Evolutionary conservation across 352 stramenopile genomes (phyloP).

Genomic region (Phytophthora litchii): DNA sequence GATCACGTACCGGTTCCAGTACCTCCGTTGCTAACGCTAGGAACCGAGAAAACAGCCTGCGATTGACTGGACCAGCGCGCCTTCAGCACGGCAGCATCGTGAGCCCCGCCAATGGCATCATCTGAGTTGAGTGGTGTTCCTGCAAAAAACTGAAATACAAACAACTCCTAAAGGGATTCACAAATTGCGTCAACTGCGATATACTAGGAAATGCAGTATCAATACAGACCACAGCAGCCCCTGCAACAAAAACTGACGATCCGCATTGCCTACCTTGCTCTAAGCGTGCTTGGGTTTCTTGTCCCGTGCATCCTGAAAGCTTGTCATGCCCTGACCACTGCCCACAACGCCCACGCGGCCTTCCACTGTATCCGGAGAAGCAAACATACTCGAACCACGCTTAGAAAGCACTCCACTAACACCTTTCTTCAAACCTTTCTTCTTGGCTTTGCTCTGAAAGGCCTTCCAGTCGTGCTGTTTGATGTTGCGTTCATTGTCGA

Average conservation of each 20-base stretch:
- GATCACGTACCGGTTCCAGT: conserved; percentile 24
- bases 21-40: conserved; percentile 17
- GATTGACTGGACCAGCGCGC: conserved; percentile 22
- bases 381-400: conserved; percentile 90
- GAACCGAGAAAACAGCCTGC: conserved; percentile 32
- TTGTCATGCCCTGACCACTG: conserved; percentile 89
- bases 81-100: conserved; percentile 30
- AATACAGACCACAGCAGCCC: conserved; percentile 18
- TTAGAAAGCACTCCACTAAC: conserved; percentile 76
- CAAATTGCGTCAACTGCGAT: conserved; percentile 33
- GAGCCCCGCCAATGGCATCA: conserved; percentile 27
- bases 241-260: conserved; percentile 8
- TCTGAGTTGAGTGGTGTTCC: conserved; percentile 13
- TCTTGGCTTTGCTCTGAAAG: conserved; percentile 83
- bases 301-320: conserved; percentile 60
- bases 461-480: conserved; percentile 89
- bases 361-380: conserved; percentile 81
- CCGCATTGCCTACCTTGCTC: conserved; percentile 28
- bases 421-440: conserved; percentile 77
- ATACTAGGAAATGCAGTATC: conserved; percentile 27
- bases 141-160: conserved; percentile 23
- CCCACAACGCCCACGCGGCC: conserved; percentile 88
- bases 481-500: conserved; percentile 83
- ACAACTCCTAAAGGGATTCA: conserved; percentile 22
- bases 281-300: conserved; percentile 74